These are phyloP conservation scores for Lonicera japonica DNA, from an alignment of 129 eudicot species.

Conservation along the genomic window DNA sequence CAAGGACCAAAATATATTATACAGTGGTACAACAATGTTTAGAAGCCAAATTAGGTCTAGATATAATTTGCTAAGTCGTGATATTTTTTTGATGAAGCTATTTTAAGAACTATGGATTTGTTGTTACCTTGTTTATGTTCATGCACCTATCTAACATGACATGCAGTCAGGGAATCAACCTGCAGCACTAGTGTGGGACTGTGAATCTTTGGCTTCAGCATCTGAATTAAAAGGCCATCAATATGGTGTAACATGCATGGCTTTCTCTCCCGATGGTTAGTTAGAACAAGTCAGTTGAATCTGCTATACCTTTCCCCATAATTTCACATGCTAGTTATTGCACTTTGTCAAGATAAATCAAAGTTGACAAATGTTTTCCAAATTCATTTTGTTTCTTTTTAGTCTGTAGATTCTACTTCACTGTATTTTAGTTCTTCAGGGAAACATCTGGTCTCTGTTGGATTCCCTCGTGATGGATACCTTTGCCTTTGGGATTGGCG, in stretches of 20 bases:
- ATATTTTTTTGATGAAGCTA: background rate
- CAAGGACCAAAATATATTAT: no score
- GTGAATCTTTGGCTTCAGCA: slow-evolving; percentile 33
- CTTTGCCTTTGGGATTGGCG: slow-evolving; percentile 72
- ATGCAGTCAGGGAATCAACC: slow-evolving; percentile 61
- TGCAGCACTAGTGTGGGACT: slow-evolving; percentile 53
- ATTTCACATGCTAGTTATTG: background rate
- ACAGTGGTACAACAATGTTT: no score
- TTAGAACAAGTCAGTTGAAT: slow-evolving; percentile 37
- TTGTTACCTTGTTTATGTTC: background rate
- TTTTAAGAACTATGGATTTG: background rate
- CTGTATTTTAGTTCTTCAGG: slow-evolving; percentile 30
- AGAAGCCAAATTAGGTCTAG: no score
- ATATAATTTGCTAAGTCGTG: no score
- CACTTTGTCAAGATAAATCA: background rate
- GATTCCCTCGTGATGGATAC: slow-evolving; percentile 57
- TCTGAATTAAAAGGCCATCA: slow-evolving; percentile 61
- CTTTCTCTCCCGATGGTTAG: slow-evolving; percentile 78
- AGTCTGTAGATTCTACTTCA: background rate
- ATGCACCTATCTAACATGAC: slow-evolving; percentile 5
- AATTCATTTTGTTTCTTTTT: background rate
- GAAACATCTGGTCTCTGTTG: slow-evolving; percentile 53
- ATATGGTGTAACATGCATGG: slow-evolving; percentile 63
- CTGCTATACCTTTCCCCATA: slow-evolving; percentile 15
- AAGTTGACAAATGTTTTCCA: background rate